These are phyloP conservation scores for Neoarthrinium moseri DNA, from an alignment of 2,329 filamentous ascomycete species.

Conservation along the genomic window DNA sequence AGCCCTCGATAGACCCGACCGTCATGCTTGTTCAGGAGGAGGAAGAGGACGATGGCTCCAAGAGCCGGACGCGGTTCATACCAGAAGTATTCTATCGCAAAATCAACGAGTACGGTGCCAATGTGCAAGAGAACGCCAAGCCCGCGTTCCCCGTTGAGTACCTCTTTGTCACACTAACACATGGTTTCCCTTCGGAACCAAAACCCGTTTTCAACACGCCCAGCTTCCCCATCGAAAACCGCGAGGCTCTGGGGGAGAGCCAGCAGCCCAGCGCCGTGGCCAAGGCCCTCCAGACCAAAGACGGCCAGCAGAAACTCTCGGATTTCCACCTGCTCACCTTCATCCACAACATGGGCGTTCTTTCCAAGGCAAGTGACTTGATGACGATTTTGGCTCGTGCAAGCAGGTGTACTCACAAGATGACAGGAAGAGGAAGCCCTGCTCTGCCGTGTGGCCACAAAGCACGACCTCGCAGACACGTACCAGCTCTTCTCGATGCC, in stretches of 20 bases:
- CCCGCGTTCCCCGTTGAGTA: slow-evolving; percentile 96
- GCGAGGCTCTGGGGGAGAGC: slow-evolving; percentile 79
- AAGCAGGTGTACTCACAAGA: slow-evolving; percentile 4
- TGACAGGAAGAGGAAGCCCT: slow-evolving; percentile 82
- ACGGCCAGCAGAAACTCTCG: slow-evolving; percentile 67
- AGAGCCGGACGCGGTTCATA: slow-evolving; percentile 78
- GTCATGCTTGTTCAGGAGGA: slow-evolving; percentile 95
- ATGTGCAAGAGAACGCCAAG: slow-evolving; percentile 96
- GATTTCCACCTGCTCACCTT: slow-evolving; percentile 96
- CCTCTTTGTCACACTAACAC: slow-evolving; percentile 90
- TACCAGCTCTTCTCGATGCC: slow-evolving; percentile 81
- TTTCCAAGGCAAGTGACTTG: slow-evolving; percentile 71
- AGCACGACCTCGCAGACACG: slow-evolving; percentile 76
- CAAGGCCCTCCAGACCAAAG: slow-evolving; percentile 64
- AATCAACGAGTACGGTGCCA: slow-evolving; percentile 95
- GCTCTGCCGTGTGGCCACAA: slow-evolving; percentile 79
- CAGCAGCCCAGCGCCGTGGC: slow-evolving; percentile 73
- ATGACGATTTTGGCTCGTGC: no score
- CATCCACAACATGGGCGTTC: slow-evolving; percentile 74
- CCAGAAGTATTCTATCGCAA: slow-evolving; percentile 95
- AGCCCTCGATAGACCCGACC: slow-evolving; percentile 88
- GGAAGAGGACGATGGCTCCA: slow-evolving; percentile 73
- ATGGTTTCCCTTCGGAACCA: slow-evolving; percentile 85
- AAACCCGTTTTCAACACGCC: slow-evolving; percentile 73
- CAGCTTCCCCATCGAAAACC: slow-evolving; percentile 88